Base-by-base conservation (phyloP, 1,284 basidiomycete species). In the Pisolithus thermaeus region DNA sequence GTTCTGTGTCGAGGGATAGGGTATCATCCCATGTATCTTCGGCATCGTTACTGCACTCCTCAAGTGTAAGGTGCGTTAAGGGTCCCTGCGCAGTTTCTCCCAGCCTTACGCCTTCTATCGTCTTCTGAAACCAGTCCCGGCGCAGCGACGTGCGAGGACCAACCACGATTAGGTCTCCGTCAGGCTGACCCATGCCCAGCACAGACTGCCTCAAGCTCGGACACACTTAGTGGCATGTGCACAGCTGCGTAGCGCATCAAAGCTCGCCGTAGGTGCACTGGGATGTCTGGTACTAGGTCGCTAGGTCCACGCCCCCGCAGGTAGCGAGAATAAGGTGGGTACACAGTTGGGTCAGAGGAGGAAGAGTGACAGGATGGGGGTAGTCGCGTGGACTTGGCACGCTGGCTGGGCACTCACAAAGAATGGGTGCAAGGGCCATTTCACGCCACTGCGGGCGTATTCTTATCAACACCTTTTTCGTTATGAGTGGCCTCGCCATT, bases 111-210 rank as follows among this genome's bases (percentile, higher is more conserved):
- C 32, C 43, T 32, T 45, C 27, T 7, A 9, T 22, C 18, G 43
- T 16, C 16, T 52, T 55, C 50, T 64, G 61, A 55, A 83, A 75
- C 50, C 72, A 65, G 40, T 75, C 71, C 23, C 73, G 70, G 18
- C 66, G 72, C 2, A 83, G 59, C 3, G 64, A 59, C 6, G 74
- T 74, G 35, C 69, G 63, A 0, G 81, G 81, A 7, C 82, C 83
- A 18, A 85, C 73, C 27, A 88, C 61, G 46, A 87, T 62, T 14
- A 85, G 67, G 53, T 88, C 85, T 0, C 81, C 79, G 44, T 79
- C 76, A n/a, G 4, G 73, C 72, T 59, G 84, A 79, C 1, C 77
- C 72, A 7, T 76, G 67, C 3, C 70, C 67, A 28, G 72, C 71
- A 52, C 76, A 73, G 2, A 87, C 61, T 12, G 73, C 67, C 49